These are phyloP conservation scores for Turritis glabra DNA, from an alignment of 345 rosid species.

Conservation along the genomic window DNA sequence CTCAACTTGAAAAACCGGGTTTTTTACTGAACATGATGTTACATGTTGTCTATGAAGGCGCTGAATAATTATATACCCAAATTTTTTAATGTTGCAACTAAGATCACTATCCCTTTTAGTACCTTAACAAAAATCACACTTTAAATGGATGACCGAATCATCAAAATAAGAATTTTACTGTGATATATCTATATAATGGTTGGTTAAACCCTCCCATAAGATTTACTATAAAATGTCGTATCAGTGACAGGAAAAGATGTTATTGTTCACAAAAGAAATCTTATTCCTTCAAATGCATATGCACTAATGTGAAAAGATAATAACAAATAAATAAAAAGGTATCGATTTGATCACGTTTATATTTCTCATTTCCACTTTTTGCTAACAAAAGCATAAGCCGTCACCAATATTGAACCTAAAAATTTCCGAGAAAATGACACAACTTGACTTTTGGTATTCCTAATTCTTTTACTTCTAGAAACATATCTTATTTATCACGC, in stretches of 20 bases:
- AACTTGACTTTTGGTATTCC: constrained; percentile 10
- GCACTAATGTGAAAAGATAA: not conserved
- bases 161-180: not conserved
- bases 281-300: not conserved
- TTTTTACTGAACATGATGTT: not conserved
- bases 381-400: constrained; percentile 14
- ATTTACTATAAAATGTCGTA: not conserved
- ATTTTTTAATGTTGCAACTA: not conserved
- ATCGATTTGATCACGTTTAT: not conserved
- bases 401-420: constrained; percentile 27
- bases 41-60: not conserved
- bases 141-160: not conserved
- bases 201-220: not conserved
- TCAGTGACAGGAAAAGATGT: not conserved
- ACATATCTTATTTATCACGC: not conserved
- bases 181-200: not conserved
- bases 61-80: not conserved
- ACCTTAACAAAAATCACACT: not conserved
- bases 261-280: not conserved
- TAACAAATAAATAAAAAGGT: constrained; percentile 7
- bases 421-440: not conserved
- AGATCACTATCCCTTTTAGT: not conserved
- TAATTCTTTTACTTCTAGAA: not conserved
- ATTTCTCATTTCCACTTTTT: constrained; percentile 9
- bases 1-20: not conserved